These are phyloP conservation scores for Amphirosellinia nigrospora DNA, from an alignment of 495 filamentous ascomycete genomes.

Conservation along the genomic window DNA sequence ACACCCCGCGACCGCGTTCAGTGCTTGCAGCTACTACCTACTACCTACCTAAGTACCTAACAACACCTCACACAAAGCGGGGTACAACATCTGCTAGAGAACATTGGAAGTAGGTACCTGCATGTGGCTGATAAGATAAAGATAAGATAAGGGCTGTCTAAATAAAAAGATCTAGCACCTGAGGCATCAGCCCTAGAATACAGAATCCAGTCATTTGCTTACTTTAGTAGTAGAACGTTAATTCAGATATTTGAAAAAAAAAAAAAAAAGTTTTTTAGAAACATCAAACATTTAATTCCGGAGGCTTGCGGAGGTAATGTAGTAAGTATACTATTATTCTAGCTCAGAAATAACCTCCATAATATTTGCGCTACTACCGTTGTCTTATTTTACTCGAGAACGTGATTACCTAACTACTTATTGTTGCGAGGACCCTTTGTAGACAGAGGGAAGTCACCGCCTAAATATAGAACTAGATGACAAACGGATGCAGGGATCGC, in stretches of 20 bases:
- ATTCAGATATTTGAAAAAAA: too few species aligned
- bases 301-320: too few species aligned
- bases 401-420: not conserved
- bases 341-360: not conserved
- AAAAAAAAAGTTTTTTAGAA: too few species aligned
- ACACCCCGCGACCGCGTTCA: slow-evolving; percentile 36
- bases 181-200: too few species aligned
- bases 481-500: not conserved
- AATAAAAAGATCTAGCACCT: too few species aligned
- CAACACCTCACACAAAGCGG: slow-evolving; percentile 2
- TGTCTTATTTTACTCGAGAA: not conserved
- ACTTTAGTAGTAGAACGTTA: too few species aligned
- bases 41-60: too few species aligned
- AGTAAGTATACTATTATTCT: not conserved
- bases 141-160: not conserved
- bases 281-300: too few species aligned
- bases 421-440: not conserved
- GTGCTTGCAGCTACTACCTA: slow-evolving; percentile 38
- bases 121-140: not conserved
- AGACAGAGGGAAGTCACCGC: not conserved
- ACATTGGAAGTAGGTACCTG: too few species aligned
- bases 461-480: slow-evolving; percentile 4
- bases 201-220: too few species aligned
- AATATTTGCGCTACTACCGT: not conserved
- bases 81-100: slow-evolving; percentile 6